Base-by-base conservation (phyloP, 306 rosid genomes). In the Canavalia ensiformis region DNA sequence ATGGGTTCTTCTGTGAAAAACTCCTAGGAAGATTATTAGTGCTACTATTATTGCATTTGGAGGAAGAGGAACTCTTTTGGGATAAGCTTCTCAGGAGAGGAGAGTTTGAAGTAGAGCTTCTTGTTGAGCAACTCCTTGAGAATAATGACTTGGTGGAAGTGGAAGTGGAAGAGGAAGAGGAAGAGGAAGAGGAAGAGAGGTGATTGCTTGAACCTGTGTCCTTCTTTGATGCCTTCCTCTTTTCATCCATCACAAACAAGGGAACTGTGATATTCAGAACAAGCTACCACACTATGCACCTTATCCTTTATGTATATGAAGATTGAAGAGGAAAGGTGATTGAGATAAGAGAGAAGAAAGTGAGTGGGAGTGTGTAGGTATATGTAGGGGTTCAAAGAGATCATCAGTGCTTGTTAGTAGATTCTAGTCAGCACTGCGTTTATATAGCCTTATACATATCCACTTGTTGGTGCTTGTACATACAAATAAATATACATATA, bases 61-160 rank as follows among this genome's bases (percentile, higher is more conserved):
- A 86, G 3, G 87, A 75, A 52, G 90, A 76, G 5, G 88, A 84
- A 87, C 73, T 51, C 86, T 90, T 92, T 49, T 83, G 89, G 0
- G 98, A 92, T 11, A 88, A 74, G 74, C 93, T 93, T 72, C 99
- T 84, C 7, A 93, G 55, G 2, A 92, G 88, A 33, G 95, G 92
- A 0, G 97, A 88, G 72, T 95, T 92, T 35, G 97, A 90, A 58
- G 87, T 86, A 4, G 94, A 74, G 82, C 88, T 81, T 81, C 88
- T 89, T 62, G 95, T 86, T 5, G 91, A 92, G 56, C 57, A 77
- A 79, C 96, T 92, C 47, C 97, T 90, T 69, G 92, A 57, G 87
- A 94, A 90, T 1, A 87, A 73, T 39, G 91, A 84, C 75, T 85
- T 94, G n/a, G 83, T 46, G 28, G 87, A 75, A 3, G 86, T 13